A percentile compares a stretch with the other conserved stretches of the same genome.
Evolutionary conservation across 768 basidiomycete genomes (phyloP).

Genomic region (Suillus americanus): DNA sequence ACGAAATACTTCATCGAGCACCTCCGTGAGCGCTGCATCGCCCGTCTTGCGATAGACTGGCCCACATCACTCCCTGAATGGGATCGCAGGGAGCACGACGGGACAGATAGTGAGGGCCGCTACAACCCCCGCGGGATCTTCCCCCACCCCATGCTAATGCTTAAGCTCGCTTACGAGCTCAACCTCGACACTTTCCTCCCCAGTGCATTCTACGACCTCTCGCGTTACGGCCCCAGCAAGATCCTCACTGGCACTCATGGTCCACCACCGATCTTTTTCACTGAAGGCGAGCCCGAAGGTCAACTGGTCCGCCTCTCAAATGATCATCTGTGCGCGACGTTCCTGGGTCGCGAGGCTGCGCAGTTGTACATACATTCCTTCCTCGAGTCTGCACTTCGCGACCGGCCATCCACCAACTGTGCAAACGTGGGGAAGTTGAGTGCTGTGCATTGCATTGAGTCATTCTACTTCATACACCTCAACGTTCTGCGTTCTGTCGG

Average conservation of each 20-base stretch:
- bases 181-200: constrained; percentile 57
- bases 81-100: constrained; percentile 63
- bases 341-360: constrained; percentile 63
- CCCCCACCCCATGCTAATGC: constrained; percentile 68
- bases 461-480: constrained; percentile 75
- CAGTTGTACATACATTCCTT: constrained; percentile 65
- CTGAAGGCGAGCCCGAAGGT: constrained; percentile 6
- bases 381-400: constrained; percentile 53
- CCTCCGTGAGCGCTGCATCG: constrained; percentile 60
- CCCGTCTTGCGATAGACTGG: constrained; percentile 63
- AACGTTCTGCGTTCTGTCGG: constrained; percentile 70
- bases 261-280: constrained; percentile 31
- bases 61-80: constrained; percentile 65
- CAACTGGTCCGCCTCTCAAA: constrained; percentile 34
- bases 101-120: constrained; percentile 47
- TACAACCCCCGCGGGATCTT: constrained; percentile 60
- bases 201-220: constrained; percentile 72
- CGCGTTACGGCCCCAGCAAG: constrained; percentile 70
- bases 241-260: constrained; percentile 54
- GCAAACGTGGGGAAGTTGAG: constrained; percentile 34
- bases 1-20: constrained; percentile 75
- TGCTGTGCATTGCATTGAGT: constrained; percentile 52
- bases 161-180: constrained; percentile 69
- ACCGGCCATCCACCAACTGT: constrained; percentile 53
- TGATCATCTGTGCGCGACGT: constrained; percentile 40